Evolutionary conservation across 345 rosid species (phyloP).

Genomic region (Hibiscus mutabilis): DNA sequence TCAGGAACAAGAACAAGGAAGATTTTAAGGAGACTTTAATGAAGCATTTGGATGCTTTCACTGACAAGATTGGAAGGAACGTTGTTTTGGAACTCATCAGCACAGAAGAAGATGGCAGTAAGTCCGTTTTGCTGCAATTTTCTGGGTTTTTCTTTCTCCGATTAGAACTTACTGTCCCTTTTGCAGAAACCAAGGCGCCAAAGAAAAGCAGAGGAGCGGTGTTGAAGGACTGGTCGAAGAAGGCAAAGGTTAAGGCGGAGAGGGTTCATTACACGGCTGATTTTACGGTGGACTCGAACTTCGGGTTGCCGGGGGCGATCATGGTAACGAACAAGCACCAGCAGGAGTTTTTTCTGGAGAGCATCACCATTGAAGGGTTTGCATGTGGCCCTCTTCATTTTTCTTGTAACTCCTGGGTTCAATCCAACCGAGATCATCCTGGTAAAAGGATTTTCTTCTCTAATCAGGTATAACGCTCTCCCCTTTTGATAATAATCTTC

Average conservation of each 20-base stretch:
- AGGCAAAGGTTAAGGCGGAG: slow-evolving; percentile 65
- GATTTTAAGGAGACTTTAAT: slow-evolving; percentile 66
- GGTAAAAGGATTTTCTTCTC: slow-evolving; percentile 68
- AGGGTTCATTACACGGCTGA: slow-evolving; percentile 84
- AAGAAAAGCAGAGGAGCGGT: slow-evolving; percentile 75
- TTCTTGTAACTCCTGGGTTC: slow-evolving; percentile 96
- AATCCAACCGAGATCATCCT: slow-evolving; percentile 60
- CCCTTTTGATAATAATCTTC: no score
- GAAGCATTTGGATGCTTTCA: slow-evolving; percentile 61
- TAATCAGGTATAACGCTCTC: slow-evolving; percentile 47
- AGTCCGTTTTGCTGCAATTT: slow-evolving; percentile 28
- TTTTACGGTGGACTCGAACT: slow-evolving; percentile 58
- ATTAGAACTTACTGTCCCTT: no score
- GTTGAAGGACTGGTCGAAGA: slow-evolving; percentile 83
- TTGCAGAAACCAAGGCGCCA: slow-evolving; percentile 63
- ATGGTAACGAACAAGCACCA: slow-evolving; percentile 79
- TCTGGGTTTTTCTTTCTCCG: no score
- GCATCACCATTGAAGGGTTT: slow-evolving; percentile 81
- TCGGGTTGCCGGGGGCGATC: slow-evolving; percentile 89
- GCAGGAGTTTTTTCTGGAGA: slow-evolving; percentile 79
- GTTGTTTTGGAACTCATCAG: slow-evolving; percentile 80
- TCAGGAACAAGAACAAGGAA: slow-evolving; percentile 75
- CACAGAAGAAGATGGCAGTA: slow-evolving; percentile 81
- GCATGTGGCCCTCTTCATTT: slow-evolving; percentile 79
- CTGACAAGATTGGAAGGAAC: slow-evolving; percentile 75